These are phyloP conservation scores for Mariannaea elegans DNA, from an alignment of 2,329 filamentous ascomycete genomes.

Conservation along the genomic window DNA sequence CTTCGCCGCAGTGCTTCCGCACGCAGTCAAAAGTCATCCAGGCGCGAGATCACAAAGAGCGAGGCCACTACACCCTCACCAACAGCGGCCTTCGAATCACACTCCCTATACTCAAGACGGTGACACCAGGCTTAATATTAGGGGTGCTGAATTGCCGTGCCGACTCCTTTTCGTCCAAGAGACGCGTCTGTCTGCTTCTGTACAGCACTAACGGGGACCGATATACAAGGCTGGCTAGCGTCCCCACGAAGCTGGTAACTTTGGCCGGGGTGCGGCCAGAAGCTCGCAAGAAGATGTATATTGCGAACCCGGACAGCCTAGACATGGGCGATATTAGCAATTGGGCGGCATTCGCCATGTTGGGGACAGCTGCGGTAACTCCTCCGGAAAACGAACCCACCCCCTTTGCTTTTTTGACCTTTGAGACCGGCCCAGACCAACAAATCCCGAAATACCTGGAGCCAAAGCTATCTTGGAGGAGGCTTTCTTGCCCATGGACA, in stretches of 20 bases:
- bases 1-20: conserved; percentile 10
- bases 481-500: conserved; percentile 17
- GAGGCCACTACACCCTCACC: conserved; percentile 16
- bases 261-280: conserved; percentile 5
- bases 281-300: conserved; percentile 19
- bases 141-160: conserved; percentile 15
- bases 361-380: not conserved
- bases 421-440: conserved; percentile 8
- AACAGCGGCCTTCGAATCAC: conserved; percentile 18
- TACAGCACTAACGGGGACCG: conserved; percentile 15
- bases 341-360: conserved; percentile 17
- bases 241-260: conserved; percentile 5
- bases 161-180: conserved; percentile 4
- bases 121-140: conserved; percentile 11
- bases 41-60: conserved; percentile 16
- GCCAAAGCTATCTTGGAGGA: conserved; percentile 15
- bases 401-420: conserved; percentile 2
- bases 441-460: conserved; percentile 8
- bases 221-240: conserved; percentile 12
- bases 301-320: conserved; percentile 11
- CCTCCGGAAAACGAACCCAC: not conserved
- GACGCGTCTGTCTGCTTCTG: conserved; percentile 8
- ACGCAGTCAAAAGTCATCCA: conserved; percentile 4
- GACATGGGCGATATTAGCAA: conserved; percentile 15
- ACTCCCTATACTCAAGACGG: conserved; percentile 12